A percentile compares a stretch with the other conserved stretches of the same genome.
These are phyloP conservation scores for Aegilops sharonensis DNA, from an alignment of 176 grass and related monocot species.

Conservation along the genomic window DNA sequence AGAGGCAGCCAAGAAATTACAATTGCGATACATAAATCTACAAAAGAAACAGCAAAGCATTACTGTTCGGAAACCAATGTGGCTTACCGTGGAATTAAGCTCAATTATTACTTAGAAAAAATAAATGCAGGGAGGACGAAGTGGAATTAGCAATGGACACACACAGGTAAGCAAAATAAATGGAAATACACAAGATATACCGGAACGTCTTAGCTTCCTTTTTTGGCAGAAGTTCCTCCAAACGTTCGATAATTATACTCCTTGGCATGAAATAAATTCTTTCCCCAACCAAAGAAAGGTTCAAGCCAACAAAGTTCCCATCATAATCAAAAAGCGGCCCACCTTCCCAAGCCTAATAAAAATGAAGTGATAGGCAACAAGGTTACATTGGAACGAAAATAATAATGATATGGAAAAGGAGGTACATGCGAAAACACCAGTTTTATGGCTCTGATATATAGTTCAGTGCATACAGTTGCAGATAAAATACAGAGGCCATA, in stretches of 20 bases:
- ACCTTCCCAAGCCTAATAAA: slow-evolving; percentile 30
- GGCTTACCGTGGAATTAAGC: not conserved
- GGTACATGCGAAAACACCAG: not conserved
- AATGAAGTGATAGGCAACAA: not conserved
- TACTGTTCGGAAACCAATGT: not conserved
- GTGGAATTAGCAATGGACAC: not conserved
- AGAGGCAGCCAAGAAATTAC: not conserved
- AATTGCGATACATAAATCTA: not conserved
- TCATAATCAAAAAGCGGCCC: slow-evolving; percentile 9
- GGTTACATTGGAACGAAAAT: not conserved
- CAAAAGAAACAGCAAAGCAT: not conserved
- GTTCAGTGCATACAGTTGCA: not conserved
- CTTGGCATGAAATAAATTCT: not conserved
- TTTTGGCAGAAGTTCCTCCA: not conserved
- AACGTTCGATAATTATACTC: not conserved
- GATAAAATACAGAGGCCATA: not conserved
- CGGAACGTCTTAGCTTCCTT: not conserved
- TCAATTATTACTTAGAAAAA: not conserved
- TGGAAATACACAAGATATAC: slow-evolving; percentile 12
- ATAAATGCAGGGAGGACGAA: not conserved
- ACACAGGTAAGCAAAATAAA: not conserved
- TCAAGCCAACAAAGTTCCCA: slow-evolving; percentile 27
- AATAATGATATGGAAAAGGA: not conserved
- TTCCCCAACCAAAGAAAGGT: not conserved
- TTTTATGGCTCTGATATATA: not conserved